Conservation (phyloP, 495 filamentous ascomycete species). For the Aspergillus biplanus region DNA sequence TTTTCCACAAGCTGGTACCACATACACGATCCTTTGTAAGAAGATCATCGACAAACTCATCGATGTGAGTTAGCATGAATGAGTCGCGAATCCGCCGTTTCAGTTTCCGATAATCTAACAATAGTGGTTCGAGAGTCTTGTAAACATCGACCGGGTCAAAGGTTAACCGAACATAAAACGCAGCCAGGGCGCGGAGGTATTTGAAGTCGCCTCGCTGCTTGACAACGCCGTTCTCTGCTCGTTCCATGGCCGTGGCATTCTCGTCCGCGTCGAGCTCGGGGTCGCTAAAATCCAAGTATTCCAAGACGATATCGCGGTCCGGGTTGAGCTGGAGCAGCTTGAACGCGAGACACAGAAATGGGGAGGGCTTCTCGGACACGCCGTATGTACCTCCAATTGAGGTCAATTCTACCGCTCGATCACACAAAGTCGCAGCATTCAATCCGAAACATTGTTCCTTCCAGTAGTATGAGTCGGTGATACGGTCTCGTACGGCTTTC, state of each 20-base stretch:
- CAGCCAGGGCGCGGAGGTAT: conserved; percentile 85
- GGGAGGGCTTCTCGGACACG: conserved; percentile 77
- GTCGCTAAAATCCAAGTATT: conserved; percentile 70
- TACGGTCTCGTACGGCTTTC: conserved; percentile 90
- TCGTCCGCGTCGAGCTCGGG: conserved; percentile 41
- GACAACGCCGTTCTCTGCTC: conserved; percentile 31
- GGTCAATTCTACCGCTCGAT: conserved; percentile 84
- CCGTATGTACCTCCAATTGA: conserved; percentile 87
- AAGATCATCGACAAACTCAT: conserved; percentile 92
- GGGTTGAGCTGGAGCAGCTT: conserved; percentile 92
- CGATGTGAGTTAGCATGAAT: conserved; percentile 74
- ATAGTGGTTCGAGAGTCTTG: conserved; percentile 74
- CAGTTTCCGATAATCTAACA: conserved; percentile 85
- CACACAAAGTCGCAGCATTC: conserved; percentile 86
- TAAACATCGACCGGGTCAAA: conserved; percentile 82
- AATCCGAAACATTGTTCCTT: conserved; percentile 97
- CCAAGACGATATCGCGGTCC: conserved; percentile 72
- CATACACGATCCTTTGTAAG: conserved; percentile 89
- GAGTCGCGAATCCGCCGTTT: conserved; percentile 73
- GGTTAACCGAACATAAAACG: conserved; percentile 92
- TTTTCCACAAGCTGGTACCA: conserved; percentile 89
- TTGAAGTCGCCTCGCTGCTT: conserved; percentile 75
- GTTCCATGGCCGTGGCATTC: conserved; percentile 22
- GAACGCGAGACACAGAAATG: conserved; percentile 93
- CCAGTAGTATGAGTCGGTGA: conserved; percentile 94